A percentile compares a stretch with the other conserved stretches of the same genome.
Evolutionary conservation across 2,329 filamentous ascomycete genomes (phyloP).

Genomic region (Calycina herbarum): DNA sequence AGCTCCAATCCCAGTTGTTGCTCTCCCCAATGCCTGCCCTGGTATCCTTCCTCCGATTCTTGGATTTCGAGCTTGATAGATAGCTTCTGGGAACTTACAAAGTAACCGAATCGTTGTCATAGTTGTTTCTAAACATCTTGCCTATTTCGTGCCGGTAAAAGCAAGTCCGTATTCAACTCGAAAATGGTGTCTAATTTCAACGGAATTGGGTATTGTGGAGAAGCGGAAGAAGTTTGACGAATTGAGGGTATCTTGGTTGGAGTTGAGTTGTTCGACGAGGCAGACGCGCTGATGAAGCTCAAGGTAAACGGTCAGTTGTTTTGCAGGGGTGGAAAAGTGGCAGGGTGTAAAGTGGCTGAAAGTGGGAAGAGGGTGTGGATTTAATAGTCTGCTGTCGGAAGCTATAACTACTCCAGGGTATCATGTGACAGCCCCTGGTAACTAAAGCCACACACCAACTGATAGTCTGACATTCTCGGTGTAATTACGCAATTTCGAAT

Average conservation of each 20-base stretch:
- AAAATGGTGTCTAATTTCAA: neutral
- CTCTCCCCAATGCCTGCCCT: neutral
- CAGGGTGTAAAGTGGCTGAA: no score
- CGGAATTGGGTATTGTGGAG: constrained; percentile 13
- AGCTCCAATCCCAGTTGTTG: constrained; percentile 19
- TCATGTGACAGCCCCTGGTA: constrained; percentile 17
- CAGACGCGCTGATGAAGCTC: constrained; percentile 39
- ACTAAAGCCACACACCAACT: no score
- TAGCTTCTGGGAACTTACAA: constrained; percentile 66
- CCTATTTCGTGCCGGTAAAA: constrained; percentile 14
- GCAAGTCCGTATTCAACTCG: neutral
- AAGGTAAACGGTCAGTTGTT: neutral
- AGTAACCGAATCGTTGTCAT: constrained; percentile 99
- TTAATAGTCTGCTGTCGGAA: no score
- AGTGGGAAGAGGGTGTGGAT: no score
- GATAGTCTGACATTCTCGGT: no score
- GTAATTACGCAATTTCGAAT: no score
- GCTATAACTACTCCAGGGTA: neutral
- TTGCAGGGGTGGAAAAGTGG: no score
- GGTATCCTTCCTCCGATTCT: neutral
- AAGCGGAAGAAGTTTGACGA: constrained; percentile 1
- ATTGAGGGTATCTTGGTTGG: constrained; percentile 11
- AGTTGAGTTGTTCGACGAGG: constrained; percentile 21
- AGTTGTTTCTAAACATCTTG: constrained; percentile 99
- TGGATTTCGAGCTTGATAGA: neutral